Conservation (phyloP, 805 yeast species). For the Torulaspora microellipsoides region DNA sequence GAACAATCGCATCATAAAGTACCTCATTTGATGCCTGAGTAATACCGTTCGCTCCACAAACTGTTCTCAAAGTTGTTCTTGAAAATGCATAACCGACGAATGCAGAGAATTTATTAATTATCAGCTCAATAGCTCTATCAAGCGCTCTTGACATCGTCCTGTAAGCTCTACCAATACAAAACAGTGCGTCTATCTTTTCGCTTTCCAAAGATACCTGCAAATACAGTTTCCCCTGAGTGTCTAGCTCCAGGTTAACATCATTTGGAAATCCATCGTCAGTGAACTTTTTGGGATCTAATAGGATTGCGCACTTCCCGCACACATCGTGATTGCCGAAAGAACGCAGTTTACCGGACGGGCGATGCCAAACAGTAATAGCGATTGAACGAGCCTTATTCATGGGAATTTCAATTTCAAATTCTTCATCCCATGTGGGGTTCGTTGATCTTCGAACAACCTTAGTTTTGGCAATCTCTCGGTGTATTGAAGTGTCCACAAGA, state of each 20-base stretch:
- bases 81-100: conserved; percentile 59
- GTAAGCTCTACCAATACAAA: conserved; percentile 72
- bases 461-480: conserved; percentile 63
- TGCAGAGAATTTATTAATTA: conserved; percentile 69
- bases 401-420: conserved; percentile 53
- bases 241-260: conserved; percentile 54
- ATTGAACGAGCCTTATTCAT: conserved; percentile 44
- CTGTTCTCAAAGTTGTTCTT: conserved; percentile 48
- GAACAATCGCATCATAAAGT: conserved; percentile 61
- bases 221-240: conserved; percentile 62
- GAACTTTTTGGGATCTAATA: conserved; percentile 58
- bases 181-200: conserved; percentile 75
- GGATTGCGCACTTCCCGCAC: conserved; percentile 59
- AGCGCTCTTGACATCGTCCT: conserved; percentile 59
- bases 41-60: conserved; percentile 50
- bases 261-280: conserved; percentile 66
- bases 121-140: conserved; percentile 59
- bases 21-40: conserved; percentile 42
- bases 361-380: conserved; percentile 69
- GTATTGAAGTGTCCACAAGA: conserved; percentile 50
- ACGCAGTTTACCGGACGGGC: conserved; percentile 34
- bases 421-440: conserved; percentile 85
- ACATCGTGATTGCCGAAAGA: conserved; percentile 50
- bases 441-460: conserved; percentile 54
- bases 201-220: conserved; percentile 71